Conservation (phyloP, 2,329 filamentous ascomycete species). For the Zymoseptoria brevis region DNA sequence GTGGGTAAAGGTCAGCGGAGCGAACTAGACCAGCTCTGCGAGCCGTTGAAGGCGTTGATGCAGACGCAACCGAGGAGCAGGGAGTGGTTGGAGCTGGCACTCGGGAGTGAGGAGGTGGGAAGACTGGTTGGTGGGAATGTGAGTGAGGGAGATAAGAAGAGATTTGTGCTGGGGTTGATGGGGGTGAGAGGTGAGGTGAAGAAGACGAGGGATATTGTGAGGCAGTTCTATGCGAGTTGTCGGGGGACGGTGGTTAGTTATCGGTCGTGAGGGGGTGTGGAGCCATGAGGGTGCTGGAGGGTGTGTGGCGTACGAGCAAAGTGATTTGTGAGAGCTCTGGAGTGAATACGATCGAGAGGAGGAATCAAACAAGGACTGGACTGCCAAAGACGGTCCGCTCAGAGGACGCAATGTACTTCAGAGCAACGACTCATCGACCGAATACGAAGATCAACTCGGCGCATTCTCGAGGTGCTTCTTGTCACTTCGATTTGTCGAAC, state of each 20-base stretch:
- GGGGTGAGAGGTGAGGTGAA: constrained; percentile 54
- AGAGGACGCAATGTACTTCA: no score
- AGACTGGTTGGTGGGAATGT: constrained; percentile 45
- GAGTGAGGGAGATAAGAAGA: constrained; percentile 49
- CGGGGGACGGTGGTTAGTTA: constrained; percentile 37
- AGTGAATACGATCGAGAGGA: no score
- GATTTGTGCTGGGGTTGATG: constrained; percentile 60
- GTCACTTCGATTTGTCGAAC: no score
- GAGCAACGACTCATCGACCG: no score
- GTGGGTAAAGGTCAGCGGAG: constrained; percentile 61
- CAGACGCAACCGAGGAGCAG: constrained; percentile 22
- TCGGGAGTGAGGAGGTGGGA: constrained; percentile 49
- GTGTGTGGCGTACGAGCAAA: no score
- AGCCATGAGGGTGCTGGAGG: no score
- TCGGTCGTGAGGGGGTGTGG: not conserved
- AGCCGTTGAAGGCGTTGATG: constrained; percentile 60
- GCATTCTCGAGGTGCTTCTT: no score
- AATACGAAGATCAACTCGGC: no score
- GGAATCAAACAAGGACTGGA: no score
- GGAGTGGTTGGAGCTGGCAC: constrained; percentile 47
- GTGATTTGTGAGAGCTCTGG: no score
- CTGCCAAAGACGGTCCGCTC: no score
- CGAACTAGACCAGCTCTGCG: constrained; percentile 62
- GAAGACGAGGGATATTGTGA: constrained; percentile 58
- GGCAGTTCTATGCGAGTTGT: constrained; percentile 65